Percentiles rank a stretch among this genome's conserved stretches.
These are phyloP conservation scores for Trichoderma virens DNA, from an alignment of 495 filamentous ascomycete species.

Conservation along the genomic window DNA sequence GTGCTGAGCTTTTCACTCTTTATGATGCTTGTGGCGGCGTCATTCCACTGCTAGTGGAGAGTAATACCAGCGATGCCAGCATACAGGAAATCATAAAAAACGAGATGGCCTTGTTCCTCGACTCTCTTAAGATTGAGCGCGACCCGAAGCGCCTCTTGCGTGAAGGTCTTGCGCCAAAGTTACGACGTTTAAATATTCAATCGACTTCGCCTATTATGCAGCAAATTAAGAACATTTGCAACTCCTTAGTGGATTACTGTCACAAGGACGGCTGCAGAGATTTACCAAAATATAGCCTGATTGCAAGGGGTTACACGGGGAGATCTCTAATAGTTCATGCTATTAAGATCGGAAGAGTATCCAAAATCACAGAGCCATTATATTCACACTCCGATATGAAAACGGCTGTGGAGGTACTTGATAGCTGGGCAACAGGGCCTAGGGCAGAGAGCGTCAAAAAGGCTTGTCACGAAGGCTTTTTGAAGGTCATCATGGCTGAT, in stretches of 20 bases:
- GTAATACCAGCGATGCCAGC: too few relatives aligned
- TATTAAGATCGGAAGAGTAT: background rate
- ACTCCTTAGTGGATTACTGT: background rate
- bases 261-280: background rate
- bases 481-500: background rate
- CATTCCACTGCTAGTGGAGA: background rate
- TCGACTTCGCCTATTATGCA: background rate
- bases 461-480: background rate
- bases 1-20: background rate
- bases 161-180: background rate
- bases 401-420: background rate
- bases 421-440: background rate
- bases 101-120: too few relatives aligned
- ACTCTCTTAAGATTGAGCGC: background rate
- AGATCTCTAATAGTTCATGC: background rate
- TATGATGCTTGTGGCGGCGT: background rate
- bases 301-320: background rate
- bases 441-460: background rate
- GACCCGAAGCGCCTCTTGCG: background rate
- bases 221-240: background rate
- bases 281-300: background rate
- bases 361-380: background rate
- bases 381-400: background rate
- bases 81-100: too few relatives aligned
- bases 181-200: background rate